Percentiles rank a stretch among this genome's conserved stretches.
Conservation (phyloP, 139 green algal species). For the Pseudopediastrum boryanum region DNA sequence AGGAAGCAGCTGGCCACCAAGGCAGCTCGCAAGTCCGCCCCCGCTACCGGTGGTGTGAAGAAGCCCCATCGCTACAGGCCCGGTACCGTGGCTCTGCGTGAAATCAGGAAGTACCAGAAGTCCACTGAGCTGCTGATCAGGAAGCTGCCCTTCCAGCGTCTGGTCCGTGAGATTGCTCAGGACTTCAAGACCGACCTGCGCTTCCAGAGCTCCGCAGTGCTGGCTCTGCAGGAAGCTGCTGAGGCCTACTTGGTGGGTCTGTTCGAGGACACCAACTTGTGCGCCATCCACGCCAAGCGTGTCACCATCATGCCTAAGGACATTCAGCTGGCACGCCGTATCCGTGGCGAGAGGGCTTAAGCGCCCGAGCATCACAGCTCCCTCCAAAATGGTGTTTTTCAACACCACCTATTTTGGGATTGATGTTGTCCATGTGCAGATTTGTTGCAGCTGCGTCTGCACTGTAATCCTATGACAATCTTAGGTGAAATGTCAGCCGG, state of each 20-base stretch:
- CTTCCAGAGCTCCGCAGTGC: slow-evolving; percentile 94
- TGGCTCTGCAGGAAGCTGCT: slow-evolving; percentile 95
- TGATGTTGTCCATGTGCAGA: too few relatives aligned
- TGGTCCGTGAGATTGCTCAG: slow-evolving; percentile 98
- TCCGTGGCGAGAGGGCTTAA: slow-evolving; percentile 59
- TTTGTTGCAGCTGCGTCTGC: too few relatives aligned
- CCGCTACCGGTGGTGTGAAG: slow-evolving; percentile 90
- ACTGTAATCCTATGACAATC: too few relatives aligned
- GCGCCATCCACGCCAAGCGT: slow-evolving; percentile 96
- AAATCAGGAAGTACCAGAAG: slow-evolving; percentile 97
- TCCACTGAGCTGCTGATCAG: slow-evolving; percentile 95
- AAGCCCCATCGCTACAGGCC: slow-evolving; percentile 91
- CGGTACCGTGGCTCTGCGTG: slow-evolving; percentile 88
- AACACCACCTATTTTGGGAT: too few relatives aligned
- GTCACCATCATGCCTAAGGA: slow-evolving; percentile 71
- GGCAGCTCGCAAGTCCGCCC: slow-evolving; percentile 86
- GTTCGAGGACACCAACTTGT: slow-evolving; percentile 98
- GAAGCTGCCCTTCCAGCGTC: slow-evolving; percentile 96
- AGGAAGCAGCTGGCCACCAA: slow-evolving; percentile 93
- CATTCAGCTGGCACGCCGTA: slow-evolving; percentile 61
- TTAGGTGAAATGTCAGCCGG: too few relatives aligned
- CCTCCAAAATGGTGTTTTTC: too few relatives aligned
- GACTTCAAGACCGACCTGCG: slow-evolving; percentile 99
- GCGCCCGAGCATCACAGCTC: too few relatives aligned
- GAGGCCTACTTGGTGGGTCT: slow-evolving; percentile 97